Conservation (phyloP, 192 early-diverging fungal species). For the Entomortierella parvispora region DNA sequence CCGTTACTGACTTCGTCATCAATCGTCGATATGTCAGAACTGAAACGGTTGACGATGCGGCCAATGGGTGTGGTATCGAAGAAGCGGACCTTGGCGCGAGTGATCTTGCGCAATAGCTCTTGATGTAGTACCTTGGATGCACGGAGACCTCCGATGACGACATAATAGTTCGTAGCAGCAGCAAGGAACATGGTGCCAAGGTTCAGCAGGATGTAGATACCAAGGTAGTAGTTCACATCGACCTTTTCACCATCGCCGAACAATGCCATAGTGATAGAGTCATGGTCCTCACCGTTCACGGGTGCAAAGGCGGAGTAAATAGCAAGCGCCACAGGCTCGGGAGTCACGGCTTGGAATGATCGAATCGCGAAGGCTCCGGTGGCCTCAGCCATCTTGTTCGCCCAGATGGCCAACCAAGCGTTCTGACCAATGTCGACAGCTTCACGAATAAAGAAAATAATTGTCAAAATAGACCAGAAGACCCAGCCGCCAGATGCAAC, state of each 20-base stretch:
- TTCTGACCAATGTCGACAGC: constrained; percentile 62
- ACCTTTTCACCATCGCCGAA: constrained; percentile 19
- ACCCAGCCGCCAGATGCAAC: constrained; percentile 69
- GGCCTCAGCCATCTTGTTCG: constrained; percentile 8
- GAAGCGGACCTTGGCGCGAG: constrained; percentile 82
- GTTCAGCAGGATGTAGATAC: constrained; percentile 68
- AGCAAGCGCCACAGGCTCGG: constrained; percentile 4
- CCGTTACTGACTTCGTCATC: constrained; percentile 68
- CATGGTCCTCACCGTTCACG: neutral
- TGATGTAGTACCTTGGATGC: constrained; percentile 69
- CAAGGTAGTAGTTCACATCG: constrained; percentile 68
- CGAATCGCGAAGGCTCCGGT: constrained; percentile 21
- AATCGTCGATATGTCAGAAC: constrained; percentile 84
- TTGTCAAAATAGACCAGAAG: constrained; percentile 66
- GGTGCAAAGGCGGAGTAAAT: constrained; percentile 13
- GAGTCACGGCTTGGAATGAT: neutral
- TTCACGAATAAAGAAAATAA: constrained; percentile 57
- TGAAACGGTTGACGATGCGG: constrained; percentile 83
- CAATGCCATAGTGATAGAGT: constrained; percentile 4
- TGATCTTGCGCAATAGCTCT: constrained; percentile 62
- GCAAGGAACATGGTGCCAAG: constrained; percentile 40
- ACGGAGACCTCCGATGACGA: constrained; percentile 56
- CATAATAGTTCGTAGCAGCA: constrained; percentile 39
- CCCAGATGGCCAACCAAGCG: constrained; percentile 68
- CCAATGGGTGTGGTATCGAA: constrained; percentile 91